Conservation (phyloP, 768 basidiomycete species). For the Lentinula sp. region DNA sequence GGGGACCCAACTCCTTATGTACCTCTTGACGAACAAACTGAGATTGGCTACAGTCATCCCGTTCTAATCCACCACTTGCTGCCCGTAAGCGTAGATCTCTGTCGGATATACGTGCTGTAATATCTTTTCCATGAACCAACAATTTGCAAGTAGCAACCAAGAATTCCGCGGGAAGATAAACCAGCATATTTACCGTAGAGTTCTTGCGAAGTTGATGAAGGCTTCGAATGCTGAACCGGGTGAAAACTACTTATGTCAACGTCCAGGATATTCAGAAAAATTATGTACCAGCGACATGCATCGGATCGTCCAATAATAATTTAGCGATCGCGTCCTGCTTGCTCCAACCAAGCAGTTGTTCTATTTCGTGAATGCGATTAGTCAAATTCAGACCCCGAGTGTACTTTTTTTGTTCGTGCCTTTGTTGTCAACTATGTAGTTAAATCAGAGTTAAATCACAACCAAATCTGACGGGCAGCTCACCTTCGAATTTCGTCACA, state of each 20-base stretch:
- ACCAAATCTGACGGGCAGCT: background rate
- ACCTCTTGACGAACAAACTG: slow-evolving; percentile 54
- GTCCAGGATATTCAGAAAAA: background rate
- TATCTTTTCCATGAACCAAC: slow-evolving; percentile 73
- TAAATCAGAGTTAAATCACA: background rate
- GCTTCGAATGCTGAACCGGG: slow-evolving; percentile 47
- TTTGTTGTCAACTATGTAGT: background rate
- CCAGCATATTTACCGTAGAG: slow-evolving; percentile 46
- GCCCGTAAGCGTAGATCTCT: slow-evolving; percentile 70
- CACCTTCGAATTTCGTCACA: slow-evolving; percentile 56
- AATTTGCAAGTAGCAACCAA: slow-evolving; percentile 73
- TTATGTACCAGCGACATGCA: slow-evolving; percentile 17
- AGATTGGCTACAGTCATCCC: slow-evolving; percentile 72
- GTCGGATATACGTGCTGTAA: slow-evolving; percentile 56
- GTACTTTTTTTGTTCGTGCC: slow-evolving; percentile 47
- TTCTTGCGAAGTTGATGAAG: slow-evolving; percentile 50
- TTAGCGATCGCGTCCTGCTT: slow-evolving; percentile 42
- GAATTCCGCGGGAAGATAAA: slow-evolving; percentile 51
- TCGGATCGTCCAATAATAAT: slow-evolving; percentile 43
- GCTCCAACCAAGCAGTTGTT: slow-evolving; percentile 42
- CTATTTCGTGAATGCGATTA: slow-evolving; percentile 50
- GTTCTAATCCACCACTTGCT: slow-evolving; percentile 83
- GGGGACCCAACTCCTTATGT: slow-evolving; percentile 54
- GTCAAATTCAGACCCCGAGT: slow-evolving; percentile 47
- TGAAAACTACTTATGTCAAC: background rate